Conservation (phyloP, 441 rosid genomes). For the Lepidium campestre region DNA sequence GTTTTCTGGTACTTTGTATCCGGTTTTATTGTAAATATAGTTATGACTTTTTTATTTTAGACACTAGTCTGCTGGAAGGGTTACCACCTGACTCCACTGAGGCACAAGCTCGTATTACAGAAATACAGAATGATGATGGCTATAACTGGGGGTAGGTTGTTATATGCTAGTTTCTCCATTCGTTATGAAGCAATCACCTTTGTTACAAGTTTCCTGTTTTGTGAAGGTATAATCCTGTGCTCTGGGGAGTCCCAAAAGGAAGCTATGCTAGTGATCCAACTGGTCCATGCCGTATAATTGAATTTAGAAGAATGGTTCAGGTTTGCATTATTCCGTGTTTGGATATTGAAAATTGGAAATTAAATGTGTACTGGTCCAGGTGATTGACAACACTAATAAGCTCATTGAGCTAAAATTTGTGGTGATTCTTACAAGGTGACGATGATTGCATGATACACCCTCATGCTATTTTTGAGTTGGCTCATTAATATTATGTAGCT, state of each 20-base stretch:
- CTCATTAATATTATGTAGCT: conserved; percentile 12
- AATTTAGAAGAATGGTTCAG: conserved; percentile 97
- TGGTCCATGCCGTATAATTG: conserved; percentile 69
- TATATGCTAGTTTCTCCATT: conserved; percentile 10
- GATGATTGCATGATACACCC: not conserved
- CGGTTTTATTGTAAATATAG: not conserved
- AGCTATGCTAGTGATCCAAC: conserved; percentile 84
- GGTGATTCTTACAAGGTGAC: conserved; percentile 5
- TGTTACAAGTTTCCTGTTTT: conserved; percentile 20
- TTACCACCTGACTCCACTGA: conserved; percentile 79
- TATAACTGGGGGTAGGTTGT: conserved; percentile 94
- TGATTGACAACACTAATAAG: conserved; percentile 3
- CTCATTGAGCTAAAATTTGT: conserved; percentile 1
- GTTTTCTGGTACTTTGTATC: not conserved
- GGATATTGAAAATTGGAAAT: not conserved
- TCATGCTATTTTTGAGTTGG: conserved; percentile 2
- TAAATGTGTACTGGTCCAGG: not conserved
- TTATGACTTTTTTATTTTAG: conserved; percentile 37
- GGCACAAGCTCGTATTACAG: conserved; percentile 75
- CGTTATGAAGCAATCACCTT: conserved; percentile 12
- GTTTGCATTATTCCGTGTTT: conserved; percentile 33
- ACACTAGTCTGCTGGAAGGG: conserved; percentile 53
- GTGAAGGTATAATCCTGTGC: conserved; percentile 88
- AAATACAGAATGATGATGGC: conserved; percentile 72
- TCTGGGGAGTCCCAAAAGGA: conserved; percentile 99